Evolutionary conservation across 495 filamentous ascomycete species (phyloP).

Genomic region (Durotheca rogersii): DNA sequence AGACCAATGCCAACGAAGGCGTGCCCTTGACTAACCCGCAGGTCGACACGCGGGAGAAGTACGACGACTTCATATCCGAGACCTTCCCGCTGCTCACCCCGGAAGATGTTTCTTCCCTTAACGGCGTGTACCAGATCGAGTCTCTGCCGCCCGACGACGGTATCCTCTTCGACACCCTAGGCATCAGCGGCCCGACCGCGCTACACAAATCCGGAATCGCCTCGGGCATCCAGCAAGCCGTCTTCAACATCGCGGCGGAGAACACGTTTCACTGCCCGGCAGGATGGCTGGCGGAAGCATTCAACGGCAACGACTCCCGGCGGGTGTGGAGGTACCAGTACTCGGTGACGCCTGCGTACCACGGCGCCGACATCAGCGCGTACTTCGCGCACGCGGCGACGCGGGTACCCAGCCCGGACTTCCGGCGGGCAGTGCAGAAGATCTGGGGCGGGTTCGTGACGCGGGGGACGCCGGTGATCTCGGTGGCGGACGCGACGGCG

Average conservation of each 20-base stretch:
- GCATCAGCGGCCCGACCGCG: conserved; percentile 23
- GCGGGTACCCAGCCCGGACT: conserved; percentile 31
- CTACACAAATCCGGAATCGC: conserved; percentile 28
- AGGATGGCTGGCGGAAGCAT: conserved; percentile 64
- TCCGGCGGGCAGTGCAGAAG: conserved; percentile 37
- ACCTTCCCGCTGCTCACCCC: conserved; percentile 23
- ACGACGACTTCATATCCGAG: conserved; percentile 20
- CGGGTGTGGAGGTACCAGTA: conserved; percentile 62
- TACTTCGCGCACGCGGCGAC: conserved; percentile 49
- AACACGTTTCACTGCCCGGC: conserved; percentile 62
- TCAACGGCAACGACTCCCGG: conserved; percentile 37
- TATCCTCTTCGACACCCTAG: conserved; percentile 24
- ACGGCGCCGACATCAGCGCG: conserved; percentile 54
- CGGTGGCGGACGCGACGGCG: conserved; percentile 48
- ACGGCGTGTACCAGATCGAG: conserved; percentile 12
- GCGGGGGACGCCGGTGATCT: conserved; percentile 46
- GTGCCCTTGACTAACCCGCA: conserved; percentile 25
- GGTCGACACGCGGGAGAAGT: conserved; percentile 17
- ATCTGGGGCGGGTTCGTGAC: conserved; percentile 60
- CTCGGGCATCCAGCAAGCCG: conserved; percentile 28
- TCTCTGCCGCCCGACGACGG: conserved; percentile 10
- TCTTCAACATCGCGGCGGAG: conserved; percentile 61
- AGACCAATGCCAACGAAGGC: conserved; percentile 38
- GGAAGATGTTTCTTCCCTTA: conserved; percentile 26
- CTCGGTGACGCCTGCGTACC: conserved; percentile 58